Base-by-base conservation (phyloP, 495 filamentous ascomycete genomes). In the Hypoxylon cercidicola region DNA sequence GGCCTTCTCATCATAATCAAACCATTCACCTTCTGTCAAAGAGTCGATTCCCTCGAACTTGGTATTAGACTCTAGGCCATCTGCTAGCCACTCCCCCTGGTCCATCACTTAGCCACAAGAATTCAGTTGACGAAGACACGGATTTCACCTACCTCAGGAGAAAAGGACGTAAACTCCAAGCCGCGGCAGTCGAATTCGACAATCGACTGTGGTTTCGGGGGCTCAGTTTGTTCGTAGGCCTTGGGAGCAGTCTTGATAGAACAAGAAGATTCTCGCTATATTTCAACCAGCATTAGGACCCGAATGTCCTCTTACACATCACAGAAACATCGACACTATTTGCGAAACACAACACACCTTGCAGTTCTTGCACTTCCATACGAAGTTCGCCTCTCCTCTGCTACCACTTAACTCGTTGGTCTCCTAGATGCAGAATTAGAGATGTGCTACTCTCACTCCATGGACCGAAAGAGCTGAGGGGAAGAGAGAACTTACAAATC, bases 291-390 rank as follows among this genome's bases (percentile, higher is more conserved):
- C 19, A 44, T 60, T 44, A 44, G 44, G 48, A 51, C 16, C 28
- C 12, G 37, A 40, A 48, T 5, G 15, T 7, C 23, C 21, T 18
- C 21, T 34, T 11, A n/a, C 43, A 55, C 32, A 19, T 12, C 32
- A 45, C 25, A 13, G 16, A 9, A 16, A 18, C 11, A 2, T 11
- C 23, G 15, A 7, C 16, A 3, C 32, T 48, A 7, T 21, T 8
- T 5, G 51, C 3, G 9, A 35, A n/a, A n/a, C n/a, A n/a, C n/a
- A n/a, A 58, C 66, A 9, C 67, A 92, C 91, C 81, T 87, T 88
- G 85, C 92, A 99, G 65, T 91, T 89, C 75, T 92, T 96, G 83
- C 95, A 99, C 72, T 87, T 91, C 94, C 94, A 98, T 45, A 99
- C 95, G 74, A 99, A 97, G 77, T 97, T 97, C 8, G 95, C 96